A percentile compares a stretch with the other conserved stretches of the same genome.
Evolutionary conservation across 257 asterid genomes (phyloP).

Genomic region (Solanum piurae): DNA sequence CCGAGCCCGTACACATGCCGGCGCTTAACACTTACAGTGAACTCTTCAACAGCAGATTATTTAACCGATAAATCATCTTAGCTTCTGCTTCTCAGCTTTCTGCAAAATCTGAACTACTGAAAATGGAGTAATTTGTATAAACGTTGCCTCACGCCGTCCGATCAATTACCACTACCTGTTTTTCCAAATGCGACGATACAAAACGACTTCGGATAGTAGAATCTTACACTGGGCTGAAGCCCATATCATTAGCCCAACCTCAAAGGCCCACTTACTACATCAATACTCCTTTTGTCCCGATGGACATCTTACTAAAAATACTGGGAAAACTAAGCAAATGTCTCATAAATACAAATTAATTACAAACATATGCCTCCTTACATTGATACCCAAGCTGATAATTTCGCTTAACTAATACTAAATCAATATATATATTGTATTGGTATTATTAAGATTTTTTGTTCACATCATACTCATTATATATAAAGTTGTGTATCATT

Average conservation of each 20-base stretch:
- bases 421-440: too few species aligned
- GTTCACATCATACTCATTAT: too few species aligned
- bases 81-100: not conserved
- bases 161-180: not conserved
- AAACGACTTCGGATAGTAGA: not conserved
- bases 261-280: not conserved
- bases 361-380: too few species aligned
- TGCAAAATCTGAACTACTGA: not conserved
- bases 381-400: too few species aligned
- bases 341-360: too few species aligned
- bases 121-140: not conserved
- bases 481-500: too few species aligned
- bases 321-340: too few species aligned
- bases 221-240: not conserved
- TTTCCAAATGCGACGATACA: not conserved
- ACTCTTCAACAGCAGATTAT: not conserved
- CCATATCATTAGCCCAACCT: not conserved
- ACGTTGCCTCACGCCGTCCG: not conserved
- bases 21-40: not conserved
- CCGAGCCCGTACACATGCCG: slow-evolving; percentile 51
- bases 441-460: too few species aligned
- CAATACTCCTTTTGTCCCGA: not conserved
- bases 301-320: too few species aligned
- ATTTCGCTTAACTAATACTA: too few species aligned
- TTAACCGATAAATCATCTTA: not conserved